phyloP scores from a whole-genome alignment of 106 monocot species.

The Platanthera zijinensis region DNA sequence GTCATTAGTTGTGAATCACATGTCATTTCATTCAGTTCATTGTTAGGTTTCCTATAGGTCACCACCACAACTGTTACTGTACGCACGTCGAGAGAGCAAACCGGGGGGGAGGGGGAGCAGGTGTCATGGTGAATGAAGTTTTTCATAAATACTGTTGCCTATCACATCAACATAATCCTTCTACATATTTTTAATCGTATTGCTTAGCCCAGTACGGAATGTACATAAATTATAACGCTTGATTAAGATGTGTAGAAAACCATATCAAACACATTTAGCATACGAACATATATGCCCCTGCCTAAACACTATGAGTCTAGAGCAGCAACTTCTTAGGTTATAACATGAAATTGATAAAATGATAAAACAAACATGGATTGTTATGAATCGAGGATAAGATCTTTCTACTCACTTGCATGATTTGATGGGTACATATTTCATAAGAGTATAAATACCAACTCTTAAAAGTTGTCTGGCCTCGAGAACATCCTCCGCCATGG shows the following conservation, averaged over 20 bases:
- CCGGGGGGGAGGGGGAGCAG: too few relatives aligned
- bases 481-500: constrained; percentile 68
- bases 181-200: too few relatives aligned
- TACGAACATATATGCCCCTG: neutral
- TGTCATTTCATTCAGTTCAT: too few relatives aligned
- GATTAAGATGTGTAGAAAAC: neutral
- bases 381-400: constrained; percentile 1
- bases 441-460: constrained; percentile 51
- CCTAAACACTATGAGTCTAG: neutral
- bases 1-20: too few relatives aligned
- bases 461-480: constrained; percentile 40
- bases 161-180: too few relatives aligned
- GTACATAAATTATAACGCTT: too few relatives aligned
- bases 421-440: constrained; percentile 52
- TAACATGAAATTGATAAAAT: neutral
- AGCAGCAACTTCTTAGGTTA: neutral
- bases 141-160: too few relatives aligned
- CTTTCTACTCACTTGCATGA: constrained; percentile 66
- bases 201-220: too few relatives aligned
- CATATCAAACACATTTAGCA: neutral
- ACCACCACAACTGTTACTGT: too few relatives aligned
- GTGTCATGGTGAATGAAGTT: too few relatives aligned
- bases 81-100: too few relatives aligned
- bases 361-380: neutral
- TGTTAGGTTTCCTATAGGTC: too few relatives aligned